A percentile compares a stretch with the other conserved stretches of the same genome.
Conservation (phyloP, 139 green algal species). For the Picochlorum sp. region DNA sequence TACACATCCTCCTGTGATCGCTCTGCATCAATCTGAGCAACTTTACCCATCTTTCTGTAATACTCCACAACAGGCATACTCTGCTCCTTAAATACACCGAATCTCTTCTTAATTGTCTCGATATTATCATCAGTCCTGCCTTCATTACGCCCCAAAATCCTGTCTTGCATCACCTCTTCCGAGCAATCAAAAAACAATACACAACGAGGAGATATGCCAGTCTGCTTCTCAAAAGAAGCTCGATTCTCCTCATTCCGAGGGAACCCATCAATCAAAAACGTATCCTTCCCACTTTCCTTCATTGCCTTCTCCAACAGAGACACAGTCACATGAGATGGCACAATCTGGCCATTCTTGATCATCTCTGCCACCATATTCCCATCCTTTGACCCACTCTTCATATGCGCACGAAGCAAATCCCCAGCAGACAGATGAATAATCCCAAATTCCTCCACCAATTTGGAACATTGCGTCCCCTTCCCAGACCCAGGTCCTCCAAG, state of each 20-base stretch:
- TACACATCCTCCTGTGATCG: slow-evolving; percentile 51
- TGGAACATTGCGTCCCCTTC: slow-evolving; percentile 79
- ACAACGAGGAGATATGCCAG: slow-evolving; percentile 68
- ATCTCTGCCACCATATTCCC: slow-evolving; percentile 87
- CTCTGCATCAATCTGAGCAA: slow-evolving; percentile 47
- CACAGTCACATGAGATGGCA: slow-evolving; percentile 67
- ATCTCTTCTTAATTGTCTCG: slow-evolving; percentile 92
- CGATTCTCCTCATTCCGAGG: slow-evolving; percentile 90
- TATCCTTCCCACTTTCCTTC: slow-evolving; percentile 46
- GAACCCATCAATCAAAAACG: slow-evolving; percentile 93
- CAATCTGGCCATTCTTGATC: slow-evolving; percentile 87
- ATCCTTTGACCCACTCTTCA: slow-evolving; percentile 74
- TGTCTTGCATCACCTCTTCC: slow-evolving; percentile 77
- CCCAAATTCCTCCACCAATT: slow-evolving; percentile 72
- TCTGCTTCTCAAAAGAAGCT: slow-evolving; percentile 65
- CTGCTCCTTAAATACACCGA: slow-evolving; percentile 77
- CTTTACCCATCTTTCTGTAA: slow-evolving; percentile 65
- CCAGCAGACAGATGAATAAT: slow-evolving; percentile 84
- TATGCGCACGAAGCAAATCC: slow-evolving; percentile 84
- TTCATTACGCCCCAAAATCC: slow-evolving; percentile 79
- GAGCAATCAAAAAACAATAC: slow-evolving; percentile 95
- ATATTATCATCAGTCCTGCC: slow-evolving; percentile 93
- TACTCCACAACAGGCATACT: slow-evolving; percentile 77
- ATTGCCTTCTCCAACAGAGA: slow-evolving; percentile 81
- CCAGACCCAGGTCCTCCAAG: slow-evolving; percentile 69